Base-by-base conservation (phyloP, 352 stramenopile species). In the Blastocystis sp. region DNA sequence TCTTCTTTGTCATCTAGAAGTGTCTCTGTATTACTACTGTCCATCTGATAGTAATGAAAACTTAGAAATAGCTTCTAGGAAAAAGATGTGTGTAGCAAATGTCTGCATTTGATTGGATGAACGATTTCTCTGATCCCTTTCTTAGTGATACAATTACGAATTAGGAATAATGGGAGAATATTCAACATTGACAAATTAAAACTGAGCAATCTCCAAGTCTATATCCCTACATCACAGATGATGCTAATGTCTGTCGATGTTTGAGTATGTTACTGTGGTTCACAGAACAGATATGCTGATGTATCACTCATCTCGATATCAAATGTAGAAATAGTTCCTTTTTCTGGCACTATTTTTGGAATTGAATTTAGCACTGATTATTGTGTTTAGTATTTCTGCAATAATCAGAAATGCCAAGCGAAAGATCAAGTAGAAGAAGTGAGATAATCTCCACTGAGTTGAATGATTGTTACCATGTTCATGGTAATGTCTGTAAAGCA, bases 391-490 rank as follows among this genome's bases (percentile, higher is more conserved):
- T 59, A 13, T 59, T 59, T 13, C 50, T n/a, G 50, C 20, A 59
- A 59, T 59, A 59, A 59, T n/a, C 20, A n/a, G 11, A 59, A 59
- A 76, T 76, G 64, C 29, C 64, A n/a, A 50, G 56, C 39, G 64
- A 15, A 6, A 9, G 13, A 47, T 3, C 20, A 43, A 9, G 11
- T 73, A 39, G 29, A 47, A 80, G 64, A 26, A 80, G 55, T 26
- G 43, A 80, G 18, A 7, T 41, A 11, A 15, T 84, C n/a, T 3
- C 4, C 43, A 15, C 18, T 18, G 73, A 84, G 29, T 39, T 84
- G 39, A 26, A 11, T 50, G 73, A 84, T 66, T 64, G 47, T 41
- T 84, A 84, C 39, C 73, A 84, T 84, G 20, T 84, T 15, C 53
- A 84, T 29, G 18, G 8, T 29, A 18, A n/a, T 13, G 20, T 66